Percentiles rank a stretch among this genome's conserved stretches.
Conservation (phyloP, 2,329 filamentous ascomycete species). For the Macrophomina tecta region DNA sequence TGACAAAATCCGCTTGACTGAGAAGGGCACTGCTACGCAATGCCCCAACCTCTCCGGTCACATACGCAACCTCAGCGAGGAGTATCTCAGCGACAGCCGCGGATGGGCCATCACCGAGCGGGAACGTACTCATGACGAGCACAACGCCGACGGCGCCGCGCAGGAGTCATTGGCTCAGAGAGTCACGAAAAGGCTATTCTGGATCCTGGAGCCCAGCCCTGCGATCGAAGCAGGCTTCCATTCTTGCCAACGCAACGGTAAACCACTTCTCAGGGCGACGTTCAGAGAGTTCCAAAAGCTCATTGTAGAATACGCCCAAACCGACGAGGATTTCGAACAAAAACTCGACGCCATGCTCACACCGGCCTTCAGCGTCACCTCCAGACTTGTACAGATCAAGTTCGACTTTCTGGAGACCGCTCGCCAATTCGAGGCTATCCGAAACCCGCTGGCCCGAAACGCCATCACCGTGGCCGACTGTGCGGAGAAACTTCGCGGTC, state of each 20-base stretch:
- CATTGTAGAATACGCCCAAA: constrained; percentile 36
- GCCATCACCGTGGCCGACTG: constrained; percentile 39
- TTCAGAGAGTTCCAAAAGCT: constrained; percentile 40
- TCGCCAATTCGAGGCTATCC: constrained; percentile 41
- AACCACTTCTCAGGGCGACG: constrained; percentile 29
- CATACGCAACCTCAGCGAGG: too few relatives aligned
- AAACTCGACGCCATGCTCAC: constrained; percentile 40
- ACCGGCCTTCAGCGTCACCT: constrained; percentile 37
- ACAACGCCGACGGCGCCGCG: too few relatives aligned
- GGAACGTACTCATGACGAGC: too few relatives aligned
- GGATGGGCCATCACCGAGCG: too few relatives aligned
- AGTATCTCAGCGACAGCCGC: too few relatives aligned
- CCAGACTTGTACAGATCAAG: constrained; percentile 44
- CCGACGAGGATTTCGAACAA: constrained; percentile 38
- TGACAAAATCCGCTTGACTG: background rate
- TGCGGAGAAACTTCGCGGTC: constrained; percentile 37
- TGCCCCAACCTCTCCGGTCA: too few relatives aligned
- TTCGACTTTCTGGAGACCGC: constrained; percentile 41
- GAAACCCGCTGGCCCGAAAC: constrained; percentile 32
- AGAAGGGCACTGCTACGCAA: background rate
- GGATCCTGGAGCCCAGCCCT: constrained; percentile 33
- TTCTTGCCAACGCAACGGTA: background rate
- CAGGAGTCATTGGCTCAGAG: too few relatives aligned
- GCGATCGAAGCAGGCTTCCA: constrained; percentile 38
- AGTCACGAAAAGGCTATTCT: too few relatives aligned